A percentile compares a stretch with the other conserved stretches of the same genome.
phyloP scores from a whole-genome alignment of 148 eudicot species.

The Tetragonia tetragonoides region DNA sequence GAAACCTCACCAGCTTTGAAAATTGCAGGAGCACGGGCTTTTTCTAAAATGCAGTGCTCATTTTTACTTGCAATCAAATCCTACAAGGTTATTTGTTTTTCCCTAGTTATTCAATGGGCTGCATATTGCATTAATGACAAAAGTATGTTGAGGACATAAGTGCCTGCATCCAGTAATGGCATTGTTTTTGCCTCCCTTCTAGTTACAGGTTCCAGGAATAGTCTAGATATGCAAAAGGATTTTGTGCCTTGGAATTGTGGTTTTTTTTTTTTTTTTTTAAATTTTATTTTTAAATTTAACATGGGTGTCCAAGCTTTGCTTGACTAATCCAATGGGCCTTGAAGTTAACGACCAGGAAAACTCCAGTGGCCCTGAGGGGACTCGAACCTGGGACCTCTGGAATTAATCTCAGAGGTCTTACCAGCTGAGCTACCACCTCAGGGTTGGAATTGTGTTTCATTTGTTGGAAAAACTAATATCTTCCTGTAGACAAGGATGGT shows the following conservation, averaged over 20 bases:
- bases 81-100: constrained; percentile 51
- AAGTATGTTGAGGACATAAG: background rate
- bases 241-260: background rate
- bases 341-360: too few relatives aligned
- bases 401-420: too few relatives aligned
- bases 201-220: background rate
- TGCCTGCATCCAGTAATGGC: background rate
- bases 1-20: constrained; percentile 38
- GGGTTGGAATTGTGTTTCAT: too few relatives aligned
- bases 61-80: constrained; percentile 48
- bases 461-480: too few relatives aligned
- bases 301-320: too few relatives aligned
- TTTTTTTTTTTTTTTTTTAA: background rate
- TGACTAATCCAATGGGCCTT: too few relatives aligned
- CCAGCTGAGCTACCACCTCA: too few relatives aligned
- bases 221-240: background rate
- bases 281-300: background rate
- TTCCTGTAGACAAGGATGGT: background rate
- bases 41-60: constrained; percentile 53
- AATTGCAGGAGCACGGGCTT: constrained; percentile 53
- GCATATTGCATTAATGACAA: background rate
- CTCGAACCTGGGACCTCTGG: too few relatives aligned
- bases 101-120: background rate
- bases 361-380: too few relatives aligned
- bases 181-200: background rate